Percentiles rank a stretch among this genome's conserved stretches.
These are phyloP conservation scores for Coniophora puteana DNA, from an alignment of 1,284 basidiomycete genomes.

Conservation along the genomic window DNA sequence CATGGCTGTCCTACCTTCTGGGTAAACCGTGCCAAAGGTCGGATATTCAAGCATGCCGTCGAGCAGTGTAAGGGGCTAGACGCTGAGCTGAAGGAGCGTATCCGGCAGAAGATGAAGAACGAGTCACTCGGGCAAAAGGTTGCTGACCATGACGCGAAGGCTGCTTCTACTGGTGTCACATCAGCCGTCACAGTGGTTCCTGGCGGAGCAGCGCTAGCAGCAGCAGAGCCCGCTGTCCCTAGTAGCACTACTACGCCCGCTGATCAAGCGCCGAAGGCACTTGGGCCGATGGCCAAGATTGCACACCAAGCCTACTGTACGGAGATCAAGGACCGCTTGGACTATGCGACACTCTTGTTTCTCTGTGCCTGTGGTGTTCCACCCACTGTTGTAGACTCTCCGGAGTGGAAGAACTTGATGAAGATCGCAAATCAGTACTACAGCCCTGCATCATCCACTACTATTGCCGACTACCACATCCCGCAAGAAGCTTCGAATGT, in stretches of 20 bases:
- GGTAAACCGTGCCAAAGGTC: no score
- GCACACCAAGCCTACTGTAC: no score
- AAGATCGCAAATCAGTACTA: no score
- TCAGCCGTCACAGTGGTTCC: not conserved
- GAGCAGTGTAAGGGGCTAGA: no score
- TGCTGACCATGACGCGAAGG: not conserved
- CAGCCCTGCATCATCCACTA: no score
- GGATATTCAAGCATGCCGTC: no score
- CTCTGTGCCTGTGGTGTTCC: conserved; percentile 6
- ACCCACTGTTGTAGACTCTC: conserved; percentile 1
- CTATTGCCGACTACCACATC: not conserved
- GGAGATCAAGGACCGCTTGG: conserved; percentile 2
- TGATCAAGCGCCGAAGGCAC: not conserved
- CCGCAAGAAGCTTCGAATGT: not conserved
- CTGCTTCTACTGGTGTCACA: not conserved
- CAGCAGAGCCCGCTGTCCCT: not conserved
- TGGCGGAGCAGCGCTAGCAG: not conserved
- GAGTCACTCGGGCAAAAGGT: not conserved
- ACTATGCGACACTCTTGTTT: conserved; percentile 2
- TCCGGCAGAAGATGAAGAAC: no score
- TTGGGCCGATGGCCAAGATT: not conserved
- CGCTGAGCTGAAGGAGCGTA: no score
- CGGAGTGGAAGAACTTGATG: conserved; percentile 4
- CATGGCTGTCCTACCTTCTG: no score
- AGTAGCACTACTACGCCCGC: not conserved